These are phyloP conservation scores for Brassica incana DNA, from an alignment of 345 rosid genomes.

Conservation along the genomic window DNA sequence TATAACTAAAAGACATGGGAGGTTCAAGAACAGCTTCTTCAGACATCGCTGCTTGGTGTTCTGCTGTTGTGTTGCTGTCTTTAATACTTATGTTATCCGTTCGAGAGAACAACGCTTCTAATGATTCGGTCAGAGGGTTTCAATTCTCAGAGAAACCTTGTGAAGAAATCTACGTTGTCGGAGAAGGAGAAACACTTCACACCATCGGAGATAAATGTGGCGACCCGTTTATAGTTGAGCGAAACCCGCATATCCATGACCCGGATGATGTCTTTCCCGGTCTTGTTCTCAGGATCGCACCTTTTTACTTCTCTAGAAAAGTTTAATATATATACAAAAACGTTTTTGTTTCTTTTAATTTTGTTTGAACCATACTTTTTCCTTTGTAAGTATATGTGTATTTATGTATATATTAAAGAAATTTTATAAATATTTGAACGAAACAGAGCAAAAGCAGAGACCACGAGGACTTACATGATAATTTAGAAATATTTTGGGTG, in stretches of 20 bases:
- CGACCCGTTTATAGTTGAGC: constrained; percentile 75
- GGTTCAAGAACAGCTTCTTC: constrained; percentile 32
- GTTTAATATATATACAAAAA: not conserved
- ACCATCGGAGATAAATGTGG: constrained; percentile 73
- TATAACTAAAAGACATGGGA: constrained; percentile 24
- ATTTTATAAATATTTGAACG: not conserved
- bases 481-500: not conserved
- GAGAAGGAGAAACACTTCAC: constrained; percentile 83
- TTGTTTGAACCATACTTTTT: constrained; percentile 6
- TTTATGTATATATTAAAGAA: constrained; percentile 16
- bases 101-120: constrained; percentile 41
- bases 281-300: constrained; percentile 71
- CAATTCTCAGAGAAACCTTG: constrained; percentile 56
- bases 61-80: constrained; percentile 49
- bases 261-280: constrained; percentile 88
- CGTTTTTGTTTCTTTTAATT: not conserved
- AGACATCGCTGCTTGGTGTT: constrained; percentile 68
- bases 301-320: constrained; percentile 41
- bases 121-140: constrained; percentile 45
- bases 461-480: not conserved
- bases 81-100: constrained; percentile 57
- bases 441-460: constrained; percentile 34
- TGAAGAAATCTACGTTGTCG: constrained; percentile 74
- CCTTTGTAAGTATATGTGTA: not conserved
- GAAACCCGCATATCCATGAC: constrained; percentile 80